These are phyloP conservation scores for Phaffia tasmanica DNA, from an alignment of 768 basidiomycete species.

Conservation along the genomic window DNA sequence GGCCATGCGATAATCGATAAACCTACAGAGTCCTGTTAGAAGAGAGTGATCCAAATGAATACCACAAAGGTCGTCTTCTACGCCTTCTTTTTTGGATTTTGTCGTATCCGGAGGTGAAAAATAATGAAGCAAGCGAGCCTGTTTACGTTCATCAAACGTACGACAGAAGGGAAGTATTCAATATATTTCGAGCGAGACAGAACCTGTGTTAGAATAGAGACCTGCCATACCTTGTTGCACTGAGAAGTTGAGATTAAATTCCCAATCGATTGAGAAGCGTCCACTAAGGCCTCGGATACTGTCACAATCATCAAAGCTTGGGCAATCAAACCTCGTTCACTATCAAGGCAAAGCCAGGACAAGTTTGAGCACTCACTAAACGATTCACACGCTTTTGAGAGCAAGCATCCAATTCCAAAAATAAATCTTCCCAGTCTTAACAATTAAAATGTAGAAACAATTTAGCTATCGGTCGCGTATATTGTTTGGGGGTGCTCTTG, in stretches of 20 bases:
- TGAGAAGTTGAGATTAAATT: slow-evolving; percentile 62
- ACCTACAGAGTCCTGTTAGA: slow-evolving; percentile 80
- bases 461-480: too few species aligned
- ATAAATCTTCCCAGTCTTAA: slow-evolving; percentile 42
- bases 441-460: not conserved
- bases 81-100: slow-evolving; percentile 26
- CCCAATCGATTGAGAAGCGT: slow-evolving; percentile 57
- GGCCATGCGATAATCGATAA: slow-evolving; percentile 3
- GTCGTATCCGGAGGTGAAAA: slow-evolving; percentile 55
- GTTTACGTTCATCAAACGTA: not conserved
- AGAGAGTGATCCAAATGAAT: slow-evolving; percentile 77
- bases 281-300: slow-evolving; percentile 49
- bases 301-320: not conserved
- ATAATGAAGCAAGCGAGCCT: slow-evolving; percentile 86
- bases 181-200: not conserved
- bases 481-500: not conserved
- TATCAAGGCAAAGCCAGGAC: not conserved
- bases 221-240: slow-evolving; percentile 52
- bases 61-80: slow-evolving; percentile 80
- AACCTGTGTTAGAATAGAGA: not conserved
- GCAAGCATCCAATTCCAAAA: slow-evolving; percentile 64
- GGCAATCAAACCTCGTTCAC: slow-evolving; percentile 4
- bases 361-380: slow-evolving; percentile 51
- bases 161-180: slow-evolving; percentile 1
- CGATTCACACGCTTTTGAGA: slow-evolving; percentile 80